Evolutionary conservation across 208 protist species (phyloP).

Genomic region (Trypanosoma scelopori): DNA sequence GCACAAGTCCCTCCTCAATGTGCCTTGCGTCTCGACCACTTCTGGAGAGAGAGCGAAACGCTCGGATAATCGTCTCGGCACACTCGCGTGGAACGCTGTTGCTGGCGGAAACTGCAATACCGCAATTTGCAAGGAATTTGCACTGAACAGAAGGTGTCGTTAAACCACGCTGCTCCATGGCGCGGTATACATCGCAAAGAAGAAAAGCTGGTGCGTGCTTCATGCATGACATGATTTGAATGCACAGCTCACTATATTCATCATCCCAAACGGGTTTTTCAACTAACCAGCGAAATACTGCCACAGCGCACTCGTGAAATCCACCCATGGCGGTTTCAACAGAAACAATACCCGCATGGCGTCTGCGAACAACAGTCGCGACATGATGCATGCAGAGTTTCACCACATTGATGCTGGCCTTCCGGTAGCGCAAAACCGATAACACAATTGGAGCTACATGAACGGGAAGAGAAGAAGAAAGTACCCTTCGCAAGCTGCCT

Average conservation of each 20-base stretch:
- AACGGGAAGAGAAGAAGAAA: slow-evolving; percentile 23
- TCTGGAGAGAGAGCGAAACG: slow-evolving; percentile 26
- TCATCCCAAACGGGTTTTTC: not conserved
- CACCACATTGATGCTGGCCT: slow-evolving; percentile 29
- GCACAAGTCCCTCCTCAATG: slow-evolving; percentile 65
- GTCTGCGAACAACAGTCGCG: slow-evolving; percentile 32
- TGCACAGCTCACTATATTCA: slow-evolving; percentile 13
- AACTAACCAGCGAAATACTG: slow-evolving; percentile 22
- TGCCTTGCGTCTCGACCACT: slow-evolving; percentile 27
- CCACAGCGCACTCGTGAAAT: slow-evolving; percentile 28
- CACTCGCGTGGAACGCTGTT: slow-evolving; percentile 14
- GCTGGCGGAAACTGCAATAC: slow-evolving; percentile 31
- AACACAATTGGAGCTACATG: slow-evolving; percentile 24
- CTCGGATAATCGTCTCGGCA: slow-evolving; percentile 33
- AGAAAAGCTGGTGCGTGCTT: slow-evolving; percentile 33
- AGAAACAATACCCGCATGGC: slow-evolving; percentile 13
- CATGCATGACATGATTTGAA: slow-evolving; percentile 36
- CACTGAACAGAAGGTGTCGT: slow-evolving; percentile 42
- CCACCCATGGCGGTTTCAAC: slow-evolving; percentile 24
- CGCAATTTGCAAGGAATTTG: slow-evolving; percentile 79
- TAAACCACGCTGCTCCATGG: slow-evolving; percentile 9
- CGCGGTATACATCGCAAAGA: slow-evolving; percentile 28
- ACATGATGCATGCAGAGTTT: slow-evolving; percentile 54
- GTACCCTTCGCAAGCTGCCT: slow-evolving; percentile 9
- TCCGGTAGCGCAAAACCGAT: slow-evolving; percentile 29